A percentile compares a stretch with the other conserved stretches of the same genome.
phyloP scores from a whole-genome alignment of 164 flowering plant genomes.

The Stephania cephalantha region DNA sequence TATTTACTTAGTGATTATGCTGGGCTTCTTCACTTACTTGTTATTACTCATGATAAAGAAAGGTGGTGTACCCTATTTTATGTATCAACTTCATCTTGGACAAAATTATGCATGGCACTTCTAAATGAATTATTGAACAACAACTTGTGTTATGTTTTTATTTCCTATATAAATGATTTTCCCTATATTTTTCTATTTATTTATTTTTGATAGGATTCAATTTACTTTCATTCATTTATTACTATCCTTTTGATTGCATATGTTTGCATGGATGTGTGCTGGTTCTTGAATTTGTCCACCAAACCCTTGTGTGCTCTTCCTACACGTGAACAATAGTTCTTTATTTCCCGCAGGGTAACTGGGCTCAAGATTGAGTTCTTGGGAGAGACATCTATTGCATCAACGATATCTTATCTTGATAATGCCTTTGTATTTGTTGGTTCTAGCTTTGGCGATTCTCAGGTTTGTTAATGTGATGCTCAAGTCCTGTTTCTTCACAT shows the following conservation, averaged over 20 bases:
- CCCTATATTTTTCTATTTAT: not conserved
- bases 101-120: not conserved
- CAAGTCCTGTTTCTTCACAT: not conserved
- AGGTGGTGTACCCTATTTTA: constrained; percentile 42
- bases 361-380: constrained; percentile 91
- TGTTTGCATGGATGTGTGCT: not conserved
- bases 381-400: constrained; percentile 96
- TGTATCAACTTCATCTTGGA: not conserved
- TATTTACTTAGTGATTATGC: constrained; percentile 92
- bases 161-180: not conserved
- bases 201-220: no score
- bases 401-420: constrained; percentile 91
- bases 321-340: constrained; percentile 1
- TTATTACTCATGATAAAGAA: constrained; percentile 91
- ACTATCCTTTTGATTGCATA: not conserved
- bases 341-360: constrained; percentile 59
- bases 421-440: constrained; percentile 93
- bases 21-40: constrained; percentile 91
- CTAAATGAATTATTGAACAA: not conserved
- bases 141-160: not conserved
- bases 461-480: constrained; percentile 38
- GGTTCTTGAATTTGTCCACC: not conserved
- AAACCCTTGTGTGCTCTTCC: not conserved
- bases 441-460: constrained; percentile 96
- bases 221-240: not conserved